Base-by-base conservation (phyloP, 192 early-diverging fungal genomes). In the Dispira simplex region DNA sequence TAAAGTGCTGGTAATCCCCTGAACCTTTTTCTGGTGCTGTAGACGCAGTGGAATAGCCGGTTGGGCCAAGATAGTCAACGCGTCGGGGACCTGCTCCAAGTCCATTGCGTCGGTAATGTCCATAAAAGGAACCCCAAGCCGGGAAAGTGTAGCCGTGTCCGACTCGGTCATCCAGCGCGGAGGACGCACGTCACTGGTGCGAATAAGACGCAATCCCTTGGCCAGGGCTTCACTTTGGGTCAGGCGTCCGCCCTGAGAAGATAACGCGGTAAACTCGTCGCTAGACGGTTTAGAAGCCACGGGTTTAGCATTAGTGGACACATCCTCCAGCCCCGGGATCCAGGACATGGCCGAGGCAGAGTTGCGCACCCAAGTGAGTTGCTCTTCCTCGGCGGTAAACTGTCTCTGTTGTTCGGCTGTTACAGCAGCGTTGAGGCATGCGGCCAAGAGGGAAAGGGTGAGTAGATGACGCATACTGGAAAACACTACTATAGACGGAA, bases 31-130 rank as follows among this genome's bases (percentile, higher is more conserved):
- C 44, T 80, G 64, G 46, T 39, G 86, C 78, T 12, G 62, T 56
- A 16, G 43, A 39, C 13, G 91, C 89, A 51, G 85, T 76, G 58
- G 70, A 44, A 75, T 2, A 47, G 63, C 39, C 25, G 46, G 26
- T 46, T 47, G 67, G 67, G 44, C 57, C 56, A 51, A 64, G 65
- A n/a, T 16, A 46, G 55, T 46, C 46, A 47, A 2, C 51, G 44
- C 16, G 0, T 14, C 3, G 3, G 54, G 20, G 16, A 48, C 14
- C 13, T 6, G 21, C 32, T 76, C 77, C 13, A 82, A 67, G 32
- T 78, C 78, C 62, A 73, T 70, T 49, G 77, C 68, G 66, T 94
- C 90, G 28, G 94, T 97, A 46, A 94, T 79, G 68, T 97, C 94
- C 78, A 95, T 90, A 68, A 87, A 97, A 23, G 79, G 73, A 55